phyloP scores from a whole-genome alignment of 2,329 filamentous ascomycete species.

The Alternaria triticimaculans region DNA sequence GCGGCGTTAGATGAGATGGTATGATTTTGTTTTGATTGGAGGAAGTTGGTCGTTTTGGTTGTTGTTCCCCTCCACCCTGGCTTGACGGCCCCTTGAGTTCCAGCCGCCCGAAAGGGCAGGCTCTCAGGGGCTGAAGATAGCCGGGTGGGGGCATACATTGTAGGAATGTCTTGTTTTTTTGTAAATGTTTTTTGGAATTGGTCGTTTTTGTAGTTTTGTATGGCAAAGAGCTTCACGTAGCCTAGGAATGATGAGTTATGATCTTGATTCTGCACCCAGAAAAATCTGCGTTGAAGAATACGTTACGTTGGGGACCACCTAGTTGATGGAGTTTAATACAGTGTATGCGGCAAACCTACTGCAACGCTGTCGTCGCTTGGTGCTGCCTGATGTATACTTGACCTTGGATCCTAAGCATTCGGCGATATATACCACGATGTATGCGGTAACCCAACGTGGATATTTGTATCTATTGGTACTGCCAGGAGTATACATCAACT shows the following conservation, averaged over 20 bases:
- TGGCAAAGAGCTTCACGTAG: conserved; percentile 1
- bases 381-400: not conserved
- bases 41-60: not conserved
- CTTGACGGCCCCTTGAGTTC: conserved; percentile 20
- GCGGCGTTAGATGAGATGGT: conserved; percentile 14
- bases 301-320: not conserved
- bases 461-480: not conserved
- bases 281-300: not conserved
- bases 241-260: conserved; percentile 6
- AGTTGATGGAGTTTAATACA: not conserved
- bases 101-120: conserved; percentile 24
- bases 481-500: not conserved
- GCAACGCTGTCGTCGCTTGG: not conserved
- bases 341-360: not conserved
- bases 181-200: not conserved
- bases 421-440: not conserved
- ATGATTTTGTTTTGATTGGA: conserved; percentile 1
- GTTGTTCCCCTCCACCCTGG: conserved; percentile 5
- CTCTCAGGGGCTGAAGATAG: conserved; percentile 24
- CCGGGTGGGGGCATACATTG: conserved; percentile 1
- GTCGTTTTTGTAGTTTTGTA: not conserved
- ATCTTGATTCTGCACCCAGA: not conserved
- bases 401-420: not conserved
- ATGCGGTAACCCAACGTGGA: not conserved
- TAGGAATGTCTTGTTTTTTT: not conserved